Percentiles rank a stretch among this genome's conserved stretches.
Evolutionary conservation across 371 early-diverging fungal genomes (phyloP).

Genomic region (Choanephora cucurbitarum): DNA sequence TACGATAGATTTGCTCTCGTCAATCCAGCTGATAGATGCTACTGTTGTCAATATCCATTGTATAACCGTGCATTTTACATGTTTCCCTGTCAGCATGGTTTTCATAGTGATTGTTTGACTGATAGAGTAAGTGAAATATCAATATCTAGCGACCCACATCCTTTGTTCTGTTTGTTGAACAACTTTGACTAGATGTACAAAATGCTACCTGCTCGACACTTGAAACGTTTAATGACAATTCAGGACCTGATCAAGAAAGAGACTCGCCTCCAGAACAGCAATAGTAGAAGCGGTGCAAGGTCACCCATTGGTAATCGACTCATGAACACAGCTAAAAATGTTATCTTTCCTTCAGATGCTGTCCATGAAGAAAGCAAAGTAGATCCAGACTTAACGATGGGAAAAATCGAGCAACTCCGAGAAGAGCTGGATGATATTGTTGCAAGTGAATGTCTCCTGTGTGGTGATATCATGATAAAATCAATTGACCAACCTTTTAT

Average conservation of each 20-base stretch:
- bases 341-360: conserved; percentile 33
- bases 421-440: conserved; percentile 25
- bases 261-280: conserved; percentile 13
- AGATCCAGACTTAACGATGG: conserved; percentile 80
- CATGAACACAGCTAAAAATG: conserved; percentile 44
- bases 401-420: conserved; percentile 58
- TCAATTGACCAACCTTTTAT: conserved; percentile 78
- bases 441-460: conserved; percentile 43
- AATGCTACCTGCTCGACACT: conserved; percentile 34
- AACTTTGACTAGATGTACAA: conserved; percentile 29
- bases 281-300: neutral
- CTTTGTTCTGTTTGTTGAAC: neutral
- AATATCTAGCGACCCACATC: neutral
- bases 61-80: conserved; percentile 87
- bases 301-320: conserved; percentile 23
- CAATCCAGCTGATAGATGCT: conserved; percentile 79
- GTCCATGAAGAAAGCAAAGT: conserved; percentile 19
- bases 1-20: conserved; percentile 75
- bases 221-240: conserved; percentile 48
- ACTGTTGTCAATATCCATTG: conserved; percentile 74
- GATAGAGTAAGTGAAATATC: conserved; percentile 48
- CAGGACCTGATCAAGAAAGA: conserved; percentile 60
- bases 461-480: conserved; percentile 89
- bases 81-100: conserved; percentile 94
- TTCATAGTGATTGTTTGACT: conserved; percentile 87